phyloP scores from a whole-genome alignment of 176 grass and related monocot species.

The Leersia perrieri region DNA sequence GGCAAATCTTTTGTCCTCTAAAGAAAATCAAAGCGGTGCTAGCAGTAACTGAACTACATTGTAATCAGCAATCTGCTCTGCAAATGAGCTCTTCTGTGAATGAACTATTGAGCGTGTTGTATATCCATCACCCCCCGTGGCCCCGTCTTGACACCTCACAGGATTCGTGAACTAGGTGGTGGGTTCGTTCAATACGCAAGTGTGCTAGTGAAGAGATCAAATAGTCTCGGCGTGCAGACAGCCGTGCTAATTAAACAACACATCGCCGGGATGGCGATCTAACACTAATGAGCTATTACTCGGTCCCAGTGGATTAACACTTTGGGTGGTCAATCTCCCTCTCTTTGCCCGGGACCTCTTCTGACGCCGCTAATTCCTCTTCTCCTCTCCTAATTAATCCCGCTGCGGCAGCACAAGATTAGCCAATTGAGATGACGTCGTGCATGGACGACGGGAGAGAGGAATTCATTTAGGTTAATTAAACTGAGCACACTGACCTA shows the following conservation, averaged over 20 bases:
- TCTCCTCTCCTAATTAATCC: slow-evolving; percentile 7
- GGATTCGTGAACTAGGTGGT: not conserved
- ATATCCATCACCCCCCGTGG: no score
- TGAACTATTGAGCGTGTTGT: not conserved
- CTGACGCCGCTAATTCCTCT: slow-evolving; percentile 23
- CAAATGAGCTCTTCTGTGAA: not conserved
- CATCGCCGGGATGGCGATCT: not conserved
- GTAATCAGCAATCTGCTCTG: no score
- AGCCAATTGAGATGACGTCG: not conserved
- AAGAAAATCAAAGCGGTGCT: no score
- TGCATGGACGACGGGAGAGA: not conserved
- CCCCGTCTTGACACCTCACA: not conserved
- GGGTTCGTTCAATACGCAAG: not conserved
- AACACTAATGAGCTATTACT: slow-evolving; percentile 11
- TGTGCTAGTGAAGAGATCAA: not conserved
- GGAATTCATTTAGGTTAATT: not conserved
- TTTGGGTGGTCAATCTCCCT: not conserved
- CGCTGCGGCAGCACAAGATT: not conserved
- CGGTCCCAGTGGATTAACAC: not conserved
- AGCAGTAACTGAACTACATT: no score
- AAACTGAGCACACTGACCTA: not conserved
- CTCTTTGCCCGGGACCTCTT: not conserved
- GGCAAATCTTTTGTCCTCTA: no score
- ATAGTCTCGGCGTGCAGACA: not conserved
- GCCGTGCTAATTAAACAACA: not conserved